Evolutionary conservation across 305 asterid genomes (phyloP), one percentile per base, ranked within the genome.

Genomic region (Galium porrigens): DNA sequence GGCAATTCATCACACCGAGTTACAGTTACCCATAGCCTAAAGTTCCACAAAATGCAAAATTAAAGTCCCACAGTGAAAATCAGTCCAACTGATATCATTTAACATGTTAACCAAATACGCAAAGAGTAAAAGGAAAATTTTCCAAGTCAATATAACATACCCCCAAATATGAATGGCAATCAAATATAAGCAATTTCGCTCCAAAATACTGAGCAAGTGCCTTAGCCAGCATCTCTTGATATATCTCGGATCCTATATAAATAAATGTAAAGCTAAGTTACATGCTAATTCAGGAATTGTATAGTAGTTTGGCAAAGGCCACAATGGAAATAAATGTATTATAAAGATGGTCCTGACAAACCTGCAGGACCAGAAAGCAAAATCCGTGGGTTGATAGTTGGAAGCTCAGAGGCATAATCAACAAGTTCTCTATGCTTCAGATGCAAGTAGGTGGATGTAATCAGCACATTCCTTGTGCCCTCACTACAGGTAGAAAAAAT

Each of bases 341-440:
- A 2, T 10, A 14, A 36, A 51, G 69, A 34, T 36, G 25, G 12
- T 52, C 14, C n/a, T 64, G 9, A 73, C 73, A 68, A 55, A 86
- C 96, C 96, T 82, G 96, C 91, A 73, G 96, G 94, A 67, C 96
- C 95, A 69, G 89, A 85, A 73, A 89, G 95, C 79, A 86, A 79
- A 71, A 89, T 82, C 75, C 94, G 80, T 46, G 95, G 96, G 77
- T 82, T 86, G 79, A 89, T 73, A 51, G 90, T 83, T 54, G 95
- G 80, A 74, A 89, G 86, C 84, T 85, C 91, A 34, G 86, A 82
- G 55, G 91, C 78, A 75, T 72, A 77, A 74, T 83, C 82, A 73
- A 81, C 83, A 76, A 81, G 86, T 58, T 83, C 88, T 79, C 73
- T 79, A 77, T 80, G 82, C 83, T 86, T 89, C 74, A 89, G 76